Percentiles rank a stretch among this genome's conserved stretches.
Conservation (phyloP, 306 rosid genomes). For the Cicer chorassanicum region DNA sequence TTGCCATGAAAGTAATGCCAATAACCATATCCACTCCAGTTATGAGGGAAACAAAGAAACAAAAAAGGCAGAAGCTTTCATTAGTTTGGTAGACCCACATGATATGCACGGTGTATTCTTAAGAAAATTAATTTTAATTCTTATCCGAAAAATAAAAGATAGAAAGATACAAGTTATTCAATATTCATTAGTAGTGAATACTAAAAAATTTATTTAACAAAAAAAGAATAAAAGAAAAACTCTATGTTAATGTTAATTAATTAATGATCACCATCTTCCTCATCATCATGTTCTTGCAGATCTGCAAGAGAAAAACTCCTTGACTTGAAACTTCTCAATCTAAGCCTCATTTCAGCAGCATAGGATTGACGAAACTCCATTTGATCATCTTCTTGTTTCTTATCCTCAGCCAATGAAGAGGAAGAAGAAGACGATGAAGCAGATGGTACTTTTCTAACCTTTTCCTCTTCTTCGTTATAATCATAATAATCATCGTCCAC, state of each 20-base stretch:
- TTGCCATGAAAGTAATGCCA: neutral
- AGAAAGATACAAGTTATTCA: neutral
- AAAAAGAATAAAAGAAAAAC: neutral
- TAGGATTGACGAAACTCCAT: constrained; percentile 40
- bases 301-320: constrained; percentile 81
- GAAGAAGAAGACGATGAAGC: constrained; percentile 36
- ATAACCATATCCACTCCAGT: constrained; percentile 39
- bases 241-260: constrained; percentile 32
- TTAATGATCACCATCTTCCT: constrained; percentile 51
- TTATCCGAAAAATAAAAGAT: neutral
- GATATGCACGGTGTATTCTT: constrained; percentile 43
- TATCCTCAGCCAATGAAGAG: constrained; percentile 47
- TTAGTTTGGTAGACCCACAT: constrained; percentile 32
- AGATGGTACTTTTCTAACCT: constrained; percentile 42
- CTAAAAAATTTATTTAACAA: constrained; percentile 42
- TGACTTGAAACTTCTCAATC: constrained; percentile 66
- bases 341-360: constrained; percentile 52
- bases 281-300: constrained; percentile 68
- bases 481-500: constrained; percentile 48
- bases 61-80: constrained; percentile 18
- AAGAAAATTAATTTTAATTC: constrained; percentile 19
- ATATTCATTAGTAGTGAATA: neutral
- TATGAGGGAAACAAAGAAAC: neutral
- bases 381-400: constrained; percentile 52
- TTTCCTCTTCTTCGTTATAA: constrained; percentile 41